These are phyloP conservation scores for Talaromyces sp. DNA, from an alignment of 2,329 filamentous ascomycete species.

Conservation along the genomic window DNA sequence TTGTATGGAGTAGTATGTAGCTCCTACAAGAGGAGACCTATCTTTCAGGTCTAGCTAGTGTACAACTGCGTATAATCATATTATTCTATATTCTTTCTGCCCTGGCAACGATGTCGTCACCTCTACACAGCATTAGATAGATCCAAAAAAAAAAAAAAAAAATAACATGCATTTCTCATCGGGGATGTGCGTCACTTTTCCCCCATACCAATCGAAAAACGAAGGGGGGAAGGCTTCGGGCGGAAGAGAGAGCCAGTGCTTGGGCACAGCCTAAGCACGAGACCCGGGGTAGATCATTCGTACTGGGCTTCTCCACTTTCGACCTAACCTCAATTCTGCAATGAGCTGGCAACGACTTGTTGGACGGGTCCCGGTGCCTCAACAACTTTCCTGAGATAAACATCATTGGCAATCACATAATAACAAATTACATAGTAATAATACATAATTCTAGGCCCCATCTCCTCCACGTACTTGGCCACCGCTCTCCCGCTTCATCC, in stretches of 20 bases:
- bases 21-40: too few species aligned
- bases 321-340: neutral
- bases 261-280: slow-evolving; percentile 1
- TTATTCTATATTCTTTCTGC: too few species aligned
- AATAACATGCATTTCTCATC: neutral
- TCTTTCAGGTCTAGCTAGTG: too few species aligned
- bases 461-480: slow-evolving; percentile 16
- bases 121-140: neutral
- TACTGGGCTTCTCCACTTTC: neutral
- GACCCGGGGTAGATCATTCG: neutral
- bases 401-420: neutral
- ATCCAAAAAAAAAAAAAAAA: neutral
- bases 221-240: neutral
- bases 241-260: neutral
- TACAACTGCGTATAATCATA: neutral
- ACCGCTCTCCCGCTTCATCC: slow-evolving; percentile 38
- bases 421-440: neutral
- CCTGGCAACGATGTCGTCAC: neutral
- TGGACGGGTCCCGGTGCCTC: too few species aligned
- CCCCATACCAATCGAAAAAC: neutral
- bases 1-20: neutral
- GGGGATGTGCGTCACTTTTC: slow-evolving; percentile 2
- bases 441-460: slow-evolving; percentile 13
- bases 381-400: neutral
- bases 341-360: slow-evolving; percentile 2